phyloP scores from a whole-genome alignment of 495 filamentous ascomycete species.

The Parachaetomium inaequale region DNA sequence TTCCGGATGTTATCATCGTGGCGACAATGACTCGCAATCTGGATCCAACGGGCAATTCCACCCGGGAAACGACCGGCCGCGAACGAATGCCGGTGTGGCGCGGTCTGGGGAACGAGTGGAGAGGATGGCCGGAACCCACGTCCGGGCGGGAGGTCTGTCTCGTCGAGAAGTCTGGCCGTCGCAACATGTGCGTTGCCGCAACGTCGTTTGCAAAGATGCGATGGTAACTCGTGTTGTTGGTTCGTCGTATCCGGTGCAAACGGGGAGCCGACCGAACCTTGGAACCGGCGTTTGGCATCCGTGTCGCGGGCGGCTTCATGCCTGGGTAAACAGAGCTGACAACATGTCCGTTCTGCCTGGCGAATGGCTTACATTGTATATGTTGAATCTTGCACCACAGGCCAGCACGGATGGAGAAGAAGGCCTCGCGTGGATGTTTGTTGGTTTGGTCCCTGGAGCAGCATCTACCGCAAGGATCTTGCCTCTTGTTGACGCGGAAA shows the following conservation, averaged over 20 bases:
- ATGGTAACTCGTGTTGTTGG: background rate
- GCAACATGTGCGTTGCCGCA: background rate
- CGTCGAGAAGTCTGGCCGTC: background rate
- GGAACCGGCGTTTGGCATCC: background rate
- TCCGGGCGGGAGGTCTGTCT: background rate
- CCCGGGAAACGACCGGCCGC: background rate
- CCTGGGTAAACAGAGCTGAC: background rate
- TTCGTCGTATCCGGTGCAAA: background rate
- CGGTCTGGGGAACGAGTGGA: slow-evolving; percentile 6
- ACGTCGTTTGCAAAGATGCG: background rate
- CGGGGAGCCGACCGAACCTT: background rate
- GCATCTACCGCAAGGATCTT: too few relatives aligned
- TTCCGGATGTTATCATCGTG: background rate
- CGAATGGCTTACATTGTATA: background rate
- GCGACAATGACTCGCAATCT: slow-evolving; percentile 16
- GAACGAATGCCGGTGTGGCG: background rate
- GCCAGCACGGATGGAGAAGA: background rate
- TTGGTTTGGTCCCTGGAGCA: too few relatives aligned
- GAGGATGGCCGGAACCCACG: background rate
- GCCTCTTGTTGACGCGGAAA: too few relatives aligned
- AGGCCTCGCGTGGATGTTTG: background rate
- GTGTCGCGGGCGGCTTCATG: background rate
- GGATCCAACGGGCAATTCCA: background rate
- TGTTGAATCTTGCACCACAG: background rate
- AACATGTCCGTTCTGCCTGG: background rate